These are phyloP conservation scores for Ambrosiella beaveri DNA, from an alignment of 2,329 filamentous ascomycete genomes.

Conservation along the genomic window DNA sequence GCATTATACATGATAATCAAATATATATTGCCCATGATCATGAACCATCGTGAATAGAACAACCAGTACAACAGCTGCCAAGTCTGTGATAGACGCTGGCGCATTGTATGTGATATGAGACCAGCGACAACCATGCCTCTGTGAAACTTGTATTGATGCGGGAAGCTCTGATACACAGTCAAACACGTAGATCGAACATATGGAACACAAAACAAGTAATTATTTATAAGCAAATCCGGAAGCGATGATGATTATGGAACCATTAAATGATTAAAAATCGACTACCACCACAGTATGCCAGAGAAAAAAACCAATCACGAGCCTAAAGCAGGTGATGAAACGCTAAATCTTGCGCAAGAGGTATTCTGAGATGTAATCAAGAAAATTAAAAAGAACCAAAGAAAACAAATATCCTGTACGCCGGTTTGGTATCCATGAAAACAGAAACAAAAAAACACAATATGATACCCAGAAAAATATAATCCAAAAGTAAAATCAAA, in stretches of 20 bases:
- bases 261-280: neutral
- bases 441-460: neutral
- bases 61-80: too few relatives aligned
- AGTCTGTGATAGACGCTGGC: too few relatives aligned
- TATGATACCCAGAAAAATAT: neutral
- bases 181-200: neutral
- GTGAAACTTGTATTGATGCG: too few relatives aligned
- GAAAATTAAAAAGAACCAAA: neutral
- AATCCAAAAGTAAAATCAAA: neutral
- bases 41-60: too few relatives aligned
- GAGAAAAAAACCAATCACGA: neutral
- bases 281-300: neutral
- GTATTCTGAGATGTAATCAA: slow-evolving; percentile 2
- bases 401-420: slow-evolving; percentile 3
- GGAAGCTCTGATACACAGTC: too few relatives aligned
- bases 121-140: too few relatives aligned
- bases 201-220: neutral
- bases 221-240: neutral
- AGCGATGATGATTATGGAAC: neutral
- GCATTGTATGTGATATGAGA: too few relatives aligned
- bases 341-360: slow-evolving; percentile 1
- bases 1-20: too few relatives aligned
- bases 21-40: too few relatives aligned
- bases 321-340: neutral
- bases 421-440: slow-evolving; percentile 10